Evolutionary conservation across 768 basidiomycete genomes (phyloP).

Genomic region (Daedaleopsis nitida): DNA sequence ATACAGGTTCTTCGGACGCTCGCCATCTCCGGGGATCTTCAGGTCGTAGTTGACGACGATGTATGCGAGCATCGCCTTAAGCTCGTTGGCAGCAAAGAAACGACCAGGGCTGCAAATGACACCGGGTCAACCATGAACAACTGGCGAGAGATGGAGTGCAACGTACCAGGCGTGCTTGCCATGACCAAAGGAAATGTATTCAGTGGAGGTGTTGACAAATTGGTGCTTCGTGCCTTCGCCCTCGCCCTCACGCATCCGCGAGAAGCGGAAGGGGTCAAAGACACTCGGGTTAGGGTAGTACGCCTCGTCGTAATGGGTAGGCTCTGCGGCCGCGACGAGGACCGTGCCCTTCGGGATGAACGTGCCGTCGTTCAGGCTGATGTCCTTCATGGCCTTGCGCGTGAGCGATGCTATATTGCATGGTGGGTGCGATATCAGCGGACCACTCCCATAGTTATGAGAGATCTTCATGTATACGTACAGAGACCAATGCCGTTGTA

Average conservation of each 20-base stretch:
- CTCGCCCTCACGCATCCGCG: conserved; percentile 34
- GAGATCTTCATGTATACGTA: conserved; percentile 15
- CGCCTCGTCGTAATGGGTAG: conserved; percentile 27
- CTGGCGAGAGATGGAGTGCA: neutral
- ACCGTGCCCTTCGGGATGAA: conserved; percentile 27
- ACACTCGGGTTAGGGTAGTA: conserved; percentile 24
- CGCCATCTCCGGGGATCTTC: conserved; percentile 24
- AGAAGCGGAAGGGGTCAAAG: conserved; percentile 54
- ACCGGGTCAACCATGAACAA: conserved; percentile 1
- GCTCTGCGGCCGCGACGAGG: conserved; percentile 17
- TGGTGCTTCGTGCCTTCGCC: conserved; percentile 37
- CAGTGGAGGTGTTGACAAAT: conserved; percentile 33
- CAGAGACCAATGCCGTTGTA: conserved; percentile 33
- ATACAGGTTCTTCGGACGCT: conserved; percentile 23
- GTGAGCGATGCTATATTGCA: conserved; percentile 26
- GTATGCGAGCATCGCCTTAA: conserved; percentile 38
- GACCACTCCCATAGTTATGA: no score
- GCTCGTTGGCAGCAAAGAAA: conserved; percentile 36
- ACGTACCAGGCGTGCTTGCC: conserved; percentile 35
- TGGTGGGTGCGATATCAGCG: neutral
- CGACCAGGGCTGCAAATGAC: conserved; percentile 33
- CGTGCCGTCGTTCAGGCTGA: conserved; percentile 39
- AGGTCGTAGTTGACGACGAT: conserved; percentile 34
- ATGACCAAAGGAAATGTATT: conserved; percentile 30
- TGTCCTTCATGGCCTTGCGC: conserved; percentile 32